Percentiles rank a stretch among this genome's conserved stretches.
phyloP scores from a whole-genome alignment of 352 stramenopile genomes.

The Globisporangium nodosum region DNA sequence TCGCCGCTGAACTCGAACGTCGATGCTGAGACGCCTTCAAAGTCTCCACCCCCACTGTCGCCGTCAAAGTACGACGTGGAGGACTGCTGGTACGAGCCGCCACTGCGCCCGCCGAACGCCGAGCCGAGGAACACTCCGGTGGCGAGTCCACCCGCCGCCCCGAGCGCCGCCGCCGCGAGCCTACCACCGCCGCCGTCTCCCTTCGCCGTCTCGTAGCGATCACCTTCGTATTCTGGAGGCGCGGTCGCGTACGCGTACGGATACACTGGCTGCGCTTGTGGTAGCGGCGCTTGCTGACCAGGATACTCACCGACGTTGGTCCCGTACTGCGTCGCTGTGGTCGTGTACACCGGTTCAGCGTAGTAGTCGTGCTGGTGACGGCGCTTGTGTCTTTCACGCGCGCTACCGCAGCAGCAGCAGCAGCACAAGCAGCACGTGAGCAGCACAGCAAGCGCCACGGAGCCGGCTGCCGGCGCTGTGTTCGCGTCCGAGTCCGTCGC shows the following conservation, averaged over 20 bases:
- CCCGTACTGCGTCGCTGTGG: constrained; percentile 30
- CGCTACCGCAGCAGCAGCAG: constrained; percentile 46
- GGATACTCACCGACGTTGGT: constrained; percentile 11
- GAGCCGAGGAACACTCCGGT: constrained; percentile 44
- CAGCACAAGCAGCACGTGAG: constrained; percentile 49
- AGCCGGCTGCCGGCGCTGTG: constrained; percentile 10
- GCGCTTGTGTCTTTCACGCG: constrained; percentile 15
- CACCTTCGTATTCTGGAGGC: constrained; percentile 17
- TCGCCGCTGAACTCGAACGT: constrained; percentile 55
- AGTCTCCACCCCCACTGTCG: constrained; percentile 23
- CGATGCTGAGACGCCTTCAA: constrained; percentile 17
- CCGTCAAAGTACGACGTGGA: constrained; percentile 35
- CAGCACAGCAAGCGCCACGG: constrained; percentile 17
- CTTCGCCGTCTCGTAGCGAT: constrained; percentile 5
- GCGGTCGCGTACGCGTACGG: constrained; percentile 50
- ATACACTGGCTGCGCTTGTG: constrained; percentile 20
- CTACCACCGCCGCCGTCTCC: constrained; percentile 10
- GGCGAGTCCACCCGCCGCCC: constrained; percentile 42
- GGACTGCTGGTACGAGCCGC: constrained; percentile 8
- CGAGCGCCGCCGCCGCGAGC: constrained; percentile 33
- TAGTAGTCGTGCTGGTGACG: constrained; percentile 27
- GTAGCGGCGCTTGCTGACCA: background rate
- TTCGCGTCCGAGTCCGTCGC: constrained; percentile 15
- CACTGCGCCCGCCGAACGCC: constrained; percentile 23
- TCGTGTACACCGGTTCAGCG: constrained; percentile 17